Base-by-base conservation (phyloP, 768 basidiomycete species). In the Imleria badia region DNA sequence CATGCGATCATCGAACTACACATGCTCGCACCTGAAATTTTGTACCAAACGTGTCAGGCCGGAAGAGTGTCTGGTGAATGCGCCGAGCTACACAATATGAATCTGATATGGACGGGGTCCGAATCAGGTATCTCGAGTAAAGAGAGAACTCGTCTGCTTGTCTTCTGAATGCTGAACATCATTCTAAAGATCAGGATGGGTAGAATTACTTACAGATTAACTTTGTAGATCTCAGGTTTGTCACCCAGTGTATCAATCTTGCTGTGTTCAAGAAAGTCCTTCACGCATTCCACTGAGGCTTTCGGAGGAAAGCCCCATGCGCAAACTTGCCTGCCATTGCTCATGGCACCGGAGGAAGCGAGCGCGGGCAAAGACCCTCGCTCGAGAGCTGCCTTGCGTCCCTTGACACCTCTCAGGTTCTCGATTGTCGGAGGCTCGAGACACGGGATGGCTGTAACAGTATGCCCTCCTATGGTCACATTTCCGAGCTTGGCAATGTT, bases 31-130 rank as follows among this genome's bases (percentile, higher is more conserved):
- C 62, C 23, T 65, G 69, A 62, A 75, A 82, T 57, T 71, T 73
- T 40, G 69, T 66, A 17, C 72, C 72, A 54, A 72, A 70, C 2
- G 45, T 45, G 17, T 69, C 74, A 26, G 72, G 72, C 10, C 69
- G 68, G 54, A 73, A 81, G 34, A 72, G 70, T 1, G 80, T 83
- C 76, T 83, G 78, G 66, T 93, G 87, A 42, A 86, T 55, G 35
- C 74, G 68, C 46, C 86, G 82, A 19, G 84, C 84, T 23, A 91
- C 70, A 48, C 81, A 81, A 60, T 88, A 81, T 1, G 91, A 91
- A 62, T 91, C 87, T 10, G 86, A 76, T 17, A 76, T 71, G 0
- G 82, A 81, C 3, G 71, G 66, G 49, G 87, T 68, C 33, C 81
- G 81, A 26, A 91, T 74, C 11, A 85, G 59, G 59, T 80, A 82